A percentile compares a stretch with the other conserved stretches of the same genome.
phyloP scores from a whole-genome alignment of 192 early-diverging fungal species.

The Backusella australiensis region DNA sequence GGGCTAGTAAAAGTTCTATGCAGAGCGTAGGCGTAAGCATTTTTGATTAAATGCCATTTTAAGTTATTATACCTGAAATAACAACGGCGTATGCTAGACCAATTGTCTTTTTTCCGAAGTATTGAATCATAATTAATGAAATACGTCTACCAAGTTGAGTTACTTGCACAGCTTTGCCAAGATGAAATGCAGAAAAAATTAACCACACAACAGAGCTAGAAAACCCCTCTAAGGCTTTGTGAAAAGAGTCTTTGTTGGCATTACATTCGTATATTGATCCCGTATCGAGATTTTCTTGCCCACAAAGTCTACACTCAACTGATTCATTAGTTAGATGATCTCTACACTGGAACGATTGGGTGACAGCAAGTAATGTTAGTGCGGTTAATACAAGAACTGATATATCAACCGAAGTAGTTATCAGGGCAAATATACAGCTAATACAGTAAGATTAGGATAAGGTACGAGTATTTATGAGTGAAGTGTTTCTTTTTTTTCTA shows the following conservation, averaged over 20 bases:
- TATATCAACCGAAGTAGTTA: conserved; percentile 50
- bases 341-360: conserved; percentile 57
- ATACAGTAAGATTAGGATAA: not conserved
- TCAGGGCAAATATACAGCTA: conserved; percentile 51
- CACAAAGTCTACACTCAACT: conserved; percentile 55
- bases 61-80: conserved; percentile 29
- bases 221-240: conserved; percentile 60
- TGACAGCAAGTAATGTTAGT: conserved; percentile 53
- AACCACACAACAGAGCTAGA: conserved; percentile 65
- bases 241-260: conserved; percentile 56
- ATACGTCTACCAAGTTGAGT: conserved; percentile 64
- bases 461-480: not conserved
- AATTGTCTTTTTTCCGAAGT: conserved; percentile 49
- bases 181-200: conserved; percentile 72
- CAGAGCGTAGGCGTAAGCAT: conserved; percentile 21
- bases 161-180: conserved; percentile 63
- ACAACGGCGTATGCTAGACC: conserved; percentile 58
- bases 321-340: conserved; percentile 42
- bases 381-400: conserved; percentile 54
- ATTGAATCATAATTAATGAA: conserved; percentile 50
- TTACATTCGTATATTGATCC: conserved; percentile 51
- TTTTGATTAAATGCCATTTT: not conserved
- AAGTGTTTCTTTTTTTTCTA: not conserved
- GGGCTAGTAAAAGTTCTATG: conserved; percentile 59
- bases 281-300: conserved; percentile 19